A percentile compares a stretch with the other conserved stretches of the same genome.
Conservation (phyloP, 176 grass and related monocot genomes). For the Luzula sylvatica region DNA sequence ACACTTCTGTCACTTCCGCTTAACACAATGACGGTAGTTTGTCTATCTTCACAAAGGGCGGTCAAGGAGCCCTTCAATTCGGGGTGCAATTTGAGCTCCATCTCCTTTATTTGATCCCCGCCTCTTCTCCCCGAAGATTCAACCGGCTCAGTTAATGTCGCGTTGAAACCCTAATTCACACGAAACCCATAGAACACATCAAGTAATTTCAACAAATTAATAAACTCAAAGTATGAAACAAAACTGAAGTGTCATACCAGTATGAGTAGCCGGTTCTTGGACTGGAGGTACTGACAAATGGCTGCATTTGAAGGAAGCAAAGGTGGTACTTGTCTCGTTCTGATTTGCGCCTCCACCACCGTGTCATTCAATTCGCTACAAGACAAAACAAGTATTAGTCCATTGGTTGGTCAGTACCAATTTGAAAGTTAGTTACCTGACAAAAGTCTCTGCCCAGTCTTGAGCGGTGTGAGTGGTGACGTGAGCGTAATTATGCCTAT, state of each 20-base stretch:
- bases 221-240: slow-evolving; percentile 5
- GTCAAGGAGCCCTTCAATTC: slow-evolving; percentile 75
- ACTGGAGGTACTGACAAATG: slow-evolving; percentile 55
- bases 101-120: slow-evolving; percentile 98
- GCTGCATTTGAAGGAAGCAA: slow-evolving; percentile 41
- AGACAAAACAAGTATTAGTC: slow-evolving; percentile 12
- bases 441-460: slow-evolving; percentile 99
- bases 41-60: slow-evolving; percentile 66
- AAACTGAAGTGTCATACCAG: slow-evolving; percentile 40
- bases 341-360: slow-evolving; percentile 78
- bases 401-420: slow-evolving; percentile 3
- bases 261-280: slow-evolving; percentile 84
- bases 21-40: slow-evolving; percentile 84
- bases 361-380: slow-evolving; percentile 91
- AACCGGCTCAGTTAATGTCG: slow-evolving; percentile 87
- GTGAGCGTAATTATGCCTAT: slow-evolving; percentile 98
- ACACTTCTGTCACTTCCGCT: slow-evolving; percentile 98
- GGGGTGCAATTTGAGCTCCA: slow-evolving; percentile 97
- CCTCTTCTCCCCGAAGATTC: slow-evolving; percentile 95
- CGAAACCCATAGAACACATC: slow-evolving; percentile 2
- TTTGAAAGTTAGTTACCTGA: slow-evolving; percentile 47
- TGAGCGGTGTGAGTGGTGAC: slow-evolving; percentile 93
- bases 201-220: background rate
- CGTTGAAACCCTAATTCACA: slow-evolving; percentile 82
- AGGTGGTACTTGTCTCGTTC: slow-evolving; percentile 96